Evolutionary conservation across 2,329 filamentous ascomycete species (phyloP).

Genomic region (Chrysoporthe deuterocubensis): DNA sequence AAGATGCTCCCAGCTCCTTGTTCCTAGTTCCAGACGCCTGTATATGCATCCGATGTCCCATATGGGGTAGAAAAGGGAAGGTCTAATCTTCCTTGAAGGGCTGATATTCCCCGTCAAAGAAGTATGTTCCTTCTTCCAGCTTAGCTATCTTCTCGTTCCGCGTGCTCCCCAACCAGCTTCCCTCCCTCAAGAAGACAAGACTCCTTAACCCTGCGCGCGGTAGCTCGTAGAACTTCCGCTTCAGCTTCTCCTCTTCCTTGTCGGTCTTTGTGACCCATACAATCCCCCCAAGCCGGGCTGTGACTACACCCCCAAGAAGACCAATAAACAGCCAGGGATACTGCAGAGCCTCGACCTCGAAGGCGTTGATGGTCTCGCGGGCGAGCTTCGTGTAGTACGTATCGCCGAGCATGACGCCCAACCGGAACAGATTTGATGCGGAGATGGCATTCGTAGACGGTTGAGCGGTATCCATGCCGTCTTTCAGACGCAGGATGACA

Average conservation of each 20-base stretch:
- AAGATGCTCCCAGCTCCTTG: neutral
- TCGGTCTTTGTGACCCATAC: slow-evolving; percentile 34
- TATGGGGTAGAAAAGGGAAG: neutral
- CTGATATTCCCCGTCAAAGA: slow-evolving; percentile 30
- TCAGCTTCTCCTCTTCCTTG: slow-evolving; percentile 20
- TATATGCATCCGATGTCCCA: neutral
- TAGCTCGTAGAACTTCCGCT: slow-evolving; percentile 31
- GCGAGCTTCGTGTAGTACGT: slow-evolving; percentile 67
- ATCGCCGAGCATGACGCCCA: slow-evolving; percentile 72
- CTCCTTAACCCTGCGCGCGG: slow-evolving; percentile 38
- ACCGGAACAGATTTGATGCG: slow-evolving; percentile 84
- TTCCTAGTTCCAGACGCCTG: neutral
- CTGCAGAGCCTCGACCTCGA: slow-evolving; percentile 89
- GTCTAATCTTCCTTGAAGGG: slow-evolving; percentile 32
- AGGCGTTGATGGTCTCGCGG: slow-evolving; percentile 77
- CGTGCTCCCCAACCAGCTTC: slow-evolving; percentile 30
- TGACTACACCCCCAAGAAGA: slow-evolving; percentile 76
- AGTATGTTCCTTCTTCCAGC: slow-evolving; percentile 31
- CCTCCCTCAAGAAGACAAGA: slow-evolving; percentile 31
- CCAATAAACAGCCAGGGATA: slow-evolving; percentile 91
- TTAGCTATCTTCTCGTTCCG: slow-evolving; percentile 33
- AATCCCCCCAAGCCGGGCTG: slow-evolving; percentile 70
- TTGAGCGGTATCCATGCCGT: slow-evolving; percentile 90
- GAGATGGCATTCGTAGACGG: slow-evolving; percentile 88
- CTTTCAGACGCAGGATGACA: slow-evolving; percentile 85